Conservation (phyloP, 2,329 filamentous ascomycete genomes). For the Epichloe coenophiala region DNA sequence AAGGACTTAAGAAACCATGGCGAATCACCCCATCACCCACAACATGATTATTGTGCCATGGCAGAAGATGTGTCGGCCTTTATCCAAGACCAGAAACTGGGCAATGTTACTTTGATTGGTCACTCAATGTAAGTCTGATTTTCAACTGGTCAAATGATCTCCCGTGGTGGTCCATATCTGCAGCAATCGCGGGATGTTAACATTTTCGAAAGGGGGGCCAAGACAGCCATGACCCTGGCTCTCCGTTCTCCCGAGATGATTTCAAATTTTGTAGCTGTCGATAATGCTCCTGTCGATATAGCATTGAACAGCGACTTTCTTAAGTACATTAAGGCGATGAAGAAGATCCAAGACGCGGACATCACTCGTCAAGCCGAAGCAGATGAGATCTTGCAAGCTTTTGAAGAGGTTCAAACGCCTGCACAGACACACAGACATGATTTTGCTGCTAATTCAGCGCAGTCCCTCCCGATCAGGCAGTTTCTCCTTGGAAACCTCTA, state of each 20-base stretch:
- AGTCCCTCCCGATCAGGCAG: constrained; percentile 64
- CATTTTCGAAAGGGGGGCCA: constrained; percentile 61
- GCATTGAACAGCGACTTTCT: constrained; percentile 61
- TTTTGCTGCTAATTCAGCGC: background rate
- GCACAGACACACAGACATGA: background rate
- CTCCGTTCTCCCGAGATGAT: constrained; percentile 56
- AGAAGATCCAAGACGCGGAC: constrained; percentile 55
- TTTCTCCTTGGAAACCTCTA: constrained; percentile 83
- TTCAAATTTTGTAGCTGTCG: constrained; percentile 64
- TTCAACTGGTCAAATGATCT: background rate
- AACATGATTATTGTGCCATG: constrained; percentile 72
- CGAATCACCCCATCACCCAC: constrained; percentile 63
- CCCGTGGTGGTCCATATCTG: background rate
- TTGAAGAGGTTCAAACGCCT: constrained; percentile 44
- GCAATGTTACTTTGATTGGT: constrained; percentile 65
- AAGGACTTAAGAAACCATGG: constrained; percentile 90
- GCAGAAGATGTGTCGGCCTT: constrained; percentile 74
- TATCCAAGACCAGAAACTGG: constrained; percentile 56
- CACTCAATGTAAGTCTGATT: constrained; percentile 64
- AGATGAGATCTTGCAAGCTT: constrained; percentile 61
- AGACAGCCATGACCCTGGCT: constrained; percentile 79
- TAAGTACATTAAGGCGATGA: constrained; percentile 75
- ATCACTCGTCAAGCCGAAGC: constrained; percentile 63
- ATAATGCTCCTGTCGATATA: constrained; percentile 83
- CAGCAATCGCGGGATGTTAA: background rate